A percentile compares a stretch with the other conserved stretches of the same genome.
Evolutionary conservation across 495 filamentous ascomycete genomes (phyloP).

Genomic region (Penicillium cosmopolitanum): DNA sequence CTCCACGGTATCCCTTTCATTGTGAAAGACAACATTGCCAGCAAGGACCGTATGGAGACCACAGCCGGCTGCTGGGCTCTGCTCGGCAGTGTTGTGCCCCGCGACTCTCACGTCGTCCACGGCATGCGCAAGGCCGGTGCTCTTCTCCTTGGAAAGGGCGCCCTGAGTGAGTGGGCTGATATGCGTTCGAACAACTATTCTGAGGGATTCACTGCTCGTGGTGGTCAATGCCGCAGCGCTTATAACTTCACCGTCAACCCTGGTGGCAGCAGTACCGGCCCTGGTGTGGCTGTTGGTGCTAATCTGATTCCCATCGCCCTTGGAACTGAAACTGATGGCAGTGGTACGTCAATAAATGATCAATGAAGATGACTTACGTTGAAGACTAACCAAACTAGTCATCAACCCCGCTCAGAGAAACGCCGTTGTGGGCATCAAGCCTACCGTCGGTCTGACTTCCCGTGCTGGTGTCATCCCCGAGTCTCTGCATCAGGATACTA

Average conservation of each 20-base stretch:
- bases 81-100: conserved; percentile 64
- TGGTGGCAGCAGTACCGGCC: conserved; percentile 66
- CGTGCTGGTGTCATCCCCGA: conserved; percentile 68
- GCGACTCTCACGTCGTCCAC: conserved; percentile 65
- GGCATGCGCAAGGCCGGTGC: conserved; percentile 67
- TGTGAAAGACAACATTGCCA: conserved; percentile 77
- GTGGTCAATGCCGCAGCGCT: conserved; percentile 65
- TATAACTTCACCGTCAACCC: conserved; percentile 75
- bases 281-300: conserved; percentile 61
- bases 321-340: conserved; percentile 77
- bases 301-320: conserved; percentile 65
- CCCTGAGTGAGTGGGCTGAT: conserved; percentile 74
- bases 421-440: conserved; percentile 68
- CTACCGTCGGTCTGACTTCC: conserved; percentile 57
- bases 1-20: conserved; percentile 76
- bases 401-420: conserved; percentile 73
- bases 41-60: conserved; percentile 70
- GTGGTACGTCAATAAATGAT: conserved; percentile 43
- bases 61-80: conserved; percentile 63
- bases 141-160: conserved; percentile 69
- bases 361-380: background rate
- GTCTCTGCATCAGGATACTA: conserved; percentile 65
- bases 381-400: conserved; percentile 35
- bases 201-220: conserved; percentile 67
- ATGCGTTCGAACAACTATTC: conserved; percentile 73